A percentile compares a stretch with the other conserved stretches of the same genome.
phyloP scores from a whole-genome alignment of 2,329 filamentous ascomycete genomes.

The Davidsoniella neocaledoniae region DNA sequence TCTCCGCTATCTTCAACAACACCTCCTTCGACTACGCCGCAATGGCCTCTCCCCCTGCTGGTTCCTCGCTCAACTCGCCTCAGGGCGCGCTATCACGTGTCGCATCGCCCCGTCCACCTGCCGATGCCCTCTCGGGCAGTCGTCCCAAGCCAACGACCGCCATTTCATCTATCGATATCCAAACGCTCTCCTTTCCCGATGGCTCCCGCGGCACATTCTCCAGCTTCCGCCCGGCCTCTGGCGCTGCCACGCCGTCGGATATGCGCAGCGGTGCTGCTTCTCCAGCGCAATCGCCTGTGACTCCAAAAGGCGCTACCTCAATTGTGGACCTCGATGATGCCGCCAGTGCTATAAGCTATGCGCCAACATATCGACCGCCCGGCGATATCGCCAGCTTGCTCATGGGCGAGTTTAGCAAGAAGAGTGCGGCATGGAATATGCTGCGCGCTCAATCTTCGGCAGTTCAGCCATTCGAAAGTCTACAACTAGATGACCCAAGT shows the following conservation, averaged over 20 bases:
- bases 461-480: constrained; percentile 42
- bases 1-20: too few species aligned
- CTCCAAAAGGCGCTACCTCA: neutral
- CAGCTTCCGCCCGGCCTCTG: constrained; percentile 20
- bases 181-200: constrained; percentile 58
- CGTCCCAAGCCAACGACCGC: constrained; percentile 63
- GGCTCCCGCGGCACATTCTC: constrained; percentile 48
- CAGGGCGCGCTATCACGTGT: neutral
- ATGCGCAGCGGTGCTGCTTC: constrained; percentile 25
- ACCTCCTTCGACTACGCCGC: too few species aligned
- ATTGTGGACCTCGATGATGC: constrained; percentile 38
- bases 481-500: constrained; percentile 28
- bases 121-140: constrained; percentile 16
- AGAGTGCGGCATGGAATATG: constrained; percentile 52
- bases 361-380: constrained; percentile 42
- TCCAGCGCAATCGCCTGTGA: constrained; percentile 17
- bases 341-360: constrained; percentile 49
- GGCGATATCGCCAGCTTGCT: constrained; percentile 72
- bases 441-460: constrained; percentile 45
- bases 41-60: too few species aligned
- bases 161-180: constrained; percentile 63
- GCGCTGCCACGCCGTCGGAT: constrained; percentile 21
- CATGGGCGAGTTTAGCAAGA: constrained; percentile 48
- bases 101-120: neutral
- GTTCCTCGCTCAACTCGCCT: too few species aligned